Conservation (phyloP, 2,329 filamentous ascomycete species). For the Dothideomycetes sp. region DNA sequence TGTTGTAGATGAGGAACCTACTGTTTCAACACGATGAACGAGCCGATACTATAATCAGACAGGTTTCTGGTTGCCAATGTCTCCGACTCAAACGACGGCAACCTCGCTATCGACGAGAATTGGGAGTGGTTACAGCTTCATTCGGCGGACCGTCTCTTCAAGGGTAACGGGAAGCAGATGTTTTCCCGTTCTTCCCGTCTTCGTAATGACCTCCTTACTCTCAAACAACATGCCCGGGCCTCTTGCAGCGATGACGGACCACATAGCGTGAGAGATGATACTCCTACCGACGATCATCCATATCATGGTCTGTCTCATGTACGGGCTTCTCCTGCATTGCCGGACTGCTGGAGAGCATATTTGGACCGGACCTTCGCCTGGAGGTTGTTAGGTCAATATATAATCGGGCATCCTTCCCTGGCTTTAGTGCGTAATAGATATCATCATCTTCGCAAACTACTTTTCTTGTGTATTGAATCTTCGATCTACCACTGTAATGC, state of each 20-base stretch:
- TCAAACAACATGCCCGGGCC: constrained; percentile 8
- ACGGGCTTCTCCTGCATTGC: too few relatives aligned
- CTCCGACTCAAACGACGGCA: constrained; percentile 5
- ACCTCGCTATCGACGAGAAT: background rate
- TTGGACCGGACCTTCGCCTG: too few relatives aligned
- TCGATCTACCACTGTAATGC: too few relatives aligned
- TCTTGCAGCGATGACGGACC: constrained; percentile 6
- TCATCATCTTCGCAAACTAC: too few relatives aligned
- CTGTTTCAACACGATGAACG: background rate
- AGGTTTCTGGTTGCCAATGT: background rate
- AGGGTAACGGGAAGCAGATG: constrained; percentile 9
- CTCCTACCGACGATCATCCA: constrained; percentile 4
- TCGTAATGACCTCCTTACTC: constrained; percentile 9
- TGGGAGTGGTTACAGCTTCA: background rate
- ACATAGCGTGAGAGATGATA: background rate
- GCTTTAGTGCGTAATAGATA: too few relatives aligned
- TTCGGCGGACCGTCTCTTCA: constrained; percentile 5
- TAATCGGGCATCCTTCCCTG: too few relatives aligned
- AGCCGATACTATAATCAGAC: background rate
- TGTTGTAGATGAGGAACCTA: background rate
- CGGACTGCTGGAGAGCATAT: too few relatives aligned
- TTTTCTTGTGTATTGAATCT: too few relatives aligned
- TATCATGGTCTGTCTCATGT: background rate
- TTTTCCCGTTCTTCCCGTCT: constrained; percentile 9
- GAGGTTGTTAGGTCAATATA: too few relatives aligned